A percentile compares a stretch with the other conserved stretches of the same genome.
These are phyloP conservation scores for Fusarium sp. DNA, from an alignment of 2,329 filamentous ascomycete genomes.

Conservation along the genomic window DNA sequence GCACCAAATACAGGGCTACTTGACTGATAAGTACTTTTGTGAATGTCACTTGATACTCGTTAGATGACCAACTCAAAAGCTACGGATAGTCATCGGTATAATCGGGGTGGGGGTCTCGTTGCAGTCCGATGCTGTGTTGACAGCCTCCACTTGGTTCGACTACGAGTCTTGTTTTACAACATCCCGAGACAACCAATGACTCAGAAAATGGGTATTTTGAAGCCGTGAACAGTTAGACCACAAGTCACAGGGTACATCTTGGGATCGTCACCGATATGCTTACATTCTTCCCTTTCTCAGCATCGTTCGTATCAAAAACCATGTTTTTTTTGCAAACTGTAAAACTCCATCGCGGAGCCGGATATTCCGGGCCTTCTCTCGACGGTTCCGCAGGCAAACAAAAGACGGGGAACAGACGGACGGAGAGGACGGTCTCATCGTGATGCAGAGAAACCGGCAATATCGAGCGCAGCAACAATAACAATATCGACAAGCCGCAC, in stretches of 20 bases:
- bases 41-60: neutral
- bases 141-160: slow-evolving; percentile 13
- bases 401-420: neutral
- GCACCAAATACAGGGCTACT: too few relatives aligned
- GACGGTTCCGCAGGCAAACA: neutral
- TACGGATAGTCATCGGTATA: neutral
- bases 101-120: neutral
- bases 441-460: slow-evolving; percentile 1
- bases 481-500: neutral
- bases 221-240: neutral
- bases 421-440: neutral
- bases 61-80: neutral
- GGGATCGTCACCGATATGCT: slow-evolving; percentile 1
- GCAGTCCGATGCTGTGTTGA: neutral
- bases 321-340: slow-evolving; percentile 35
- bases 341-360: slow-evolving; percentile 22
- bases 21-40: neutral
- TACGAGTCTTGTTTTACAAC: slow-evolving; percentile 6
- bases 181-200: neutral
- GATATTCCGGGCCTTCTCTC: slow-evolving; percentile 1
- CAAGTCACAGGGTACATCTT: neutral
- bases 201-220: neutral
- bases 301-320: slow-evolving; percentile 1
- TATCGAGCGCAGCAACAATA: slow-evolving; percentile 5
- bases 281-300: neutral